Evolutionary conservation across 2,329 filamentous ascomycete species (phyloP).

Genomic region (Penicillium expansum): DNA sequence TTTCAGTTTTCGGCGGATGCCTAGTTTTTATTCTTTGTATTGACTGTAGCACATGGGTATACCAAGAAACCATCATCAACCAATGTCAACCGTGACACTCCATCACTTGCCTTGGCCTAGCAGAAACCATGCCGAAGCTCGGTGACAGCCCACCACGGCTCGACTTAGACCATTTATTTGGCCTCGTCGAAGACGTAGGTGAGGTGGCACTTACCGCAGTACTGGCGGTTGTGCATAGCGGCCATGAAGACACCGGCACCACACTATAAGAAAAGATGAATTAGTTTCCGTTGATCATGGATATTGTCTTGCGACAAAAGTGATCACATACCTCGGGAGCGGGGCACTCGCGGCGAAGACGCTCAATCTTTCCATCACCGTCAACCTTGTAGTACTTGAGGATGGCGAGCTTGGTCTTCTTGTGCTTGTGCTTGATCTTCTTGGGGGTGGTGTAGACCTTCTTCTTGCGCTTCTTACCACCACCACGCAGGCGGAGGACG

Average conservation of each 20-base stretch:
- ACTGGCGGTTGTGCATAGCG: slow-evolving; percentile 99
- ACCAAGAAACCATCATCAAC: slow-evolving; percentile 15
- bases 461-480: slow-evolving; percentile 99
- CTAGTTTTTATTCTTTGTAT: slow-evolving; percentile 15
- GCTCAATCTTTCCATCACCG: slow-evolving; percentile 99
- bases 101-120: slow-evolving; percentile 13
- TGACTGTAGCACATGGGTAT: slow-evolving; percentile 17
- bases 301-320: neutral
- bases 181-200: slow-evolving; percentile 70
- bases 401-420: slow-evolving; percentile 99
- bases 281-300: slow-evolving; percentile 34
- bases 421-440: slow-evolving; percentile 99
- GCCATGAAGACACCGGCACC: slow-evolving; percentile 99
- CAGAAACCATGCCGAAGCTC: slow-evolving; percentile 12
- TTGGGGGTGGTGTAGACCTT: slow-evolving; percentile 99
- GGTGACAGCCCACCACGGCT: slow-evolving; percentile 14
- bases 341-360: slow-evolving; percentile 96
- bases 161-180: slow-evolving; percentile 46
- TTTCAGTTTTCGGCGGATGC: slow-evolving; percentile 12
- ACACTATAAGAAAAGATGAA: slow-evolving; percentile 58
- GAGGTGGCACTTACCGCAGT: slow-evolving; percentile 74
- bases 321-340: slow-evolving; percentile 69
- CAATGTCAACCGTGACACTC: slow-evolving; percentile 19
- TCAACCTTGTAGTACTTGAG: slow-evolving; percentile 99
- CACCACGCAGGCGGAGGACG: slow-evolving; percentile 96